Percentiles rank a stretch among this genome's conserved stretches.
These are phyloP conservation scores for Chaetomiaceae sp. DNA, from an alignment of 2,329 filamentous ascomycete genomes.

Conservation along the genomic window DNA sequence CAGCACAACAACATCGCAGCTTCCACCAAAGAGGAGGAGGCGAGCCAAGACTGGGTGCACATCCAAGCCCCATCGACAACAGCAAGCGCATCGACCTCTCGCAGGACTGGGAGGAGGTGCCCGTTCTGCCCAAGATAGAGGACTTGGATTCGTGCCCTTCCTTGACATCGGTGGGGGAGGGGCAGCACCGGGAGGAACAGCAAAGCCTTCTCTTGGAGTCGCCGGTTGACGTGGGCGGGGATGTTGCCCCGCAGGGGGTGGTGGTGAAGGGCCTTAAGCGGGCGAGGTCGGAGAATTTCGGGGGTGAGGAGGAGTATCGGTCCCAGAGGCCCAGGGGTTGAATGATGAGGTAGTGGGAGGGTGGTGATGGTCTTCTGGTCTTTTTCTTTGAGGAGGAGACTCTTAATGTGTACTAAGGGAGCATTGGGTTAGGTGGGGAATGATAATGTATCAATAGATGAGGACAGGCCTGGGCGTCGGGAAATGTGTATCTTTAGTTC, in stretches of 20 bases:
- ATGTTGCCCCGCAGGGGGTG: not conserved
- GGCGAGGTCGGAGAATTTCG: conserved; percentile 4
- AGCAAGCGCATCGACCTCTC: conserved; percentile 9
- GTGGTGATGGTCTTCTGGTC: no score
- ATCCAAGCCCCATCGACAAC: not conserved
- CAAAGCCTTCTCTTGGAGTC: not conserved
- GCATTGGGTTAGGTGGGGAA: no score
- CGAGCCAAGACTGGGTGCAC: conserved; percentile 11
- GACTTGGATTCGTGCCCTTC: not conserved
- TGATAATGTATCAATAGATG: no score
- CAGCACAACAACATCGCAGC: not conserved
- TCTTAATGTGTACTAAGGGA: no score
- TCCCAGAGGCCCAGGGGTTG: not conserved
- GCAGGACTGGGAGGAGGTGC: conserved; percentile 20
- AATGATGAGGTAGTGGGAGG: not conserved
- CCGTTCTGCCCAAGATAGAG: not conserved
- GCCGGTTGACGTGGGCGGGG: not conserved
- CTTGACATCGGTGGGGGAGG: not conserved
- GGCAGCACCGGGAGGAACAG: not conserved
- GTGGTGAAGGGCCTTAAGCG: conserved; percentile 3
- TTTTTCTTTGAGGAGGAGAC: no score
- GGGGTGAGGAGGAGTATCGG: not conserved
- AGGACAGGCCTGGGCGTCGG: no score
- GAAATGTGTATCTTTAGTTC: no score
- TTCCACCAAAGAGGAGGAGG: not conserved